These are phyloP conservation scores for Pseudotulostoma volvatum DNA, from an alignment of 495 filamentous ascomycete species.

Conservation along the genomic window DNA sequence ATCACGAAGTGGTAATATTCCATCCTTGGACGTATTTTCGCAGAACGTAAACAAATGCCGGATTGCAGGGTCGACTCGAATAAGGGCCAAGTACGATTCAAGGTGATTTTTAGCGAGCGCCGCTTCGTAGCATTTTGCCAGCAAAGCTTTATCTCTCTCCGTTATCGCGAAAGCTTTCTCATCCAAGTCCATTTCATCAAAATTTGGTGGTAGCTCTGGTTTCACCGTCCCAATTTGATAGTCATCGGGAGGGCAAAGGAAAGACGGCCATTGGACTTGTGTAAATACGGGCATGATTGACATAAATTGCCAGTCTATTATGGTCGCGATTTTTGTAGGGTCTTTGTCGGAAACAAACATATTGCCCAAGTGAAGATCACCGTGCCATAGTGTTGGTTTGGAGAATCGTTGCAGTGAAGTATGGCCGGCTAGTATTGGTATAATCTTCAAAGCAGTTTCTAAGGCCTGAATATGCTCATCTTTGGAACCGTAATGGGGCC, in stretches of 20 bases:
- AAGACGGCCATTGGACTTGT: slow-evolving; percentile 17
- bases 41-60: slow-evolving; percentile 10
- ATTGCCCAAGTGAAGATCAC: slow-evolving; percentile 27
- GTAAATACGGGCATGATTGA: slow-evolving; percentile 12
- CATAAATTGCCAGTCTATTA: slow-evolving; percentile 16
- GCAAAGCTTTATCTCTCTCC: slow-evolving; percentile 9
- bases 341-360: slow-evolving; percentile 15
- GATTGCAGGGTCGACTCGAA: slow-evolving; percentile 5
- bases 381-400: slow-evolving; percentile 19
- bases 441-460: slow-evolving; percentile 4
- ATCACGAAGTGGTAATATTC: slow-evolving; percentile 15
- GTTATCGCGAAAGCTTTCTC: slow-evolving; percentile 11
- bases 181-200: slow-evolving; percentile 10
- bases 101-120: slow-evolving; percentile 8
- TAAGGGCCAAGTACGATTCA: slow-evolving; percentile 11
- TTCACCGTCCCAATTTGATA: slow-evolving; percentile 9
- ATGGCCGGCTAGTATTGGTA: slow-evolving; percentile 2
- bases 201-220: slow-evolving; percentile 14
- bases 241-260: slow-evolving; percentile 11
- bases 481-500: no score
- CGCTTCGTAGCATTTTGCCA: slow-evolving; percentile 17
- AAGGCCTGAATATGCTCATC: slow-evolving; percentile 7
- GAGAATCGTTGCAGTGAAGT: slow-evolving; percentile 2
- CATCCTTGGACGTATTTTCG: slow-evolving; percentile 13
- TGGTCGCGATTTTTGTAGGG: slow-evolving; percentile 7